Conservation (phyloP, 1,284 basidiomycete genomes). For the Tilletiaria anomala region DNA sequence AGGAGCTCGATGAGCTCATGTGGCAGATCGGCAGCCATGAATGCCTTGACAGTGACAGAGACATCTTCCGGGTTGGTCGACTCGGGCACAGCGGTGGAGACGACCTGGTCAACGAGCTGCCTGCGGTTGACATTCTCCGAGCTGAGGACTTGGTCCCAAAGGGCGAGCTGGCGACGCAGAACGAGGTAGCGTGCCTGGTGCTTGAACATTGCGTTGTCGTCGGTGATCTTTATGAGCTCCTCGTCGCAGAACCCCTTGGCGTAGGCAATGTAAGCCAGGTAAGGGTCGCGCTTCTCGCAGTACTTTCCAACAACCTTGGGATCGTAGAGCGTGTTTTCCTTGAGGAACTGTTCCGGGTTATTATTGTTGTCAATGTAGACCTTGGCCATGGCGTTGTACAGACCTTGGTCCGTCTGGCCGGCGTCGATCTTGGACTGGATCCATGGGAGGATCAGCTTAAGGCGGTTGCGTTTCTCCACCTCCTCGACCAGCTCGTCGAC, state of each 20-base stretch:
- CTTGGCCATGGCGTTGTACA: conserved; percentile 96
- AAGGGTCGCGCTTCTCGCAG: conserved; percentile 97
- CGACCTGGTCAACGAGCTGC: conserved; percentile 81
- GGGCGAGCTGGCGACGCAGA: conserved; percentile 83
- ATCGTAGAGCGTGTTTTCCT: conserved; percentile 97
- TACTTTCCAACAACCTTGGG: conserved; percentile 94
- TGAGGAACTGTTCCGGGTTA: conserved; percentile 92
- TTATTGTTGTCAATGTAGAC: conserved; percentile 98
- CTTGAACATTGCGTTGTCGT: conserved; percentile 99
- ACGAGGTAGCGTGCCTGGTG: conserved; percentile 97
- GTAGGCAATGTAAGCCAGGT: conserved; percentile 97
- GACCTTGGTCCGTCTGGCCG: conserved; percentile 77
- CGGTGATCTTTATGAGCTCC: conserved; percentile 90
- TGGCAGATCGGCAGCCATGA: conserved; percentile 91
- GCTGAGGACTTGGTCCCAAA: conserved; percentile 89
- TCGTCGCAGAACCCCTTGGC: conserved; percentile 99
- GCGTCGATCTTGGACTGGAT: conserved; percentile 80
- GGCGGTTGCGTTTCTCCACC: conserved; percentile 70
- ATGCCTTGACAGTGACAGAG: conserved; percentile 94
- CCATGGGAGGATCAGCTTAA: conserved; percentile 96
- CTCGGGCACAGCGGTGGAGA: conserved; percentile 74
- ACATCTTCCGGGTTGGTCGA: conserved; percentile 98
- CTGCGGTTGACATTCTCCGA: conserved; percentile 83
- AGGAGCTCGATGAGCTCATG: conserved; percentile 93
- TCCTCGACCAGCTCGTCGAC: conserved; percentile 64